phyloP scores from a whole-genome alignment of 1,139 yeast species.

The Wickerhamomyces sp. region DNA sequence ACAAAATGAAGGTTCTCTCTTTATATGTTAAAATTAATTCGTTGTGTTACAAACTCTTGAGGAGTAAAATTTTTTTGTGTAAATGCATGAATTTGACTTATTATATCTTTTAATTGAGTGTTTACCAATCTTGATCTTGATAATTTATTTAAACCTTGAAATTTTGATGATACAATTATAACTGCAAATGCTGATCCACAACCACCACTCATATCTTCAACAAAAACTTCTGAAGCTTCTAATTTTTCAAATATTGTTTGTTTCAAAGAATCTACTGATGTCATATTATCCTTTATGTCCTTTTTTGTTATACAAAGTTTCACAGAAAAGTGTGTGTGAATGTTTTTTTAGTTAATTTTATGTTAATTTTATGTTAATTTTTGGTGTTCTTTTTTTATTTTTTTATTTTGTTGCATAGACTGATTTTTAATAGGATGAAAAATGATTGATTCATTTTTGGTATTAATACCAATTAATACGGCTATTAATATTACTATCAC shows the following conservation, averaged over 20 bases:
- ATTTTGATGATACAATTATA: conserved; percentile 72
- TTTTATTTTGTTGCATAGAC: too few relatives aligned
- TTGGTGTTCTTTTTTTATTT: too few relatives aligned
- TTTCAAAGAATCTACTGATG: conserved; percentile 34
- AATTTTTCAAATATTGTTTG: conserved; percentile 45
- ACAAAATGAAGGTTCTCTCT: too few relatives aligned
- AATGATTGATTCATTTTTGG: too few relatives aligned
- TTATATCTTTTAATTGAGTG: conserved; percentile 71
- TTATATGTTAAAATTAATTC: conserved; percentile 20
- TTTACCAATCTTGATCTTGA: conserved; percentile 87
- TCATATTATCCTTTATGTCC: too few relatives aligned
- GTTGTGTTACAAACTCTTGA: conserved; percentile 52
- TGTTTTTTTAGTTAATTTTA: too few relatives aligned
- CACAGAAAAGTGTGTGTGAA: too few relatives aligned
- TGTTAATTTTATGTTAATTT: too few relatives aligned
- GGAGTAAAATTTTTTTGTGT: conserved; percentile 82
- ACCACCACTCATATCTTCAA: conserved; percentile 65
- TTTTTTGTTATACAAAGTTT: too few relatives aligned
- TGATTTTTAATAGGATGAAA: too few relatives aligned
- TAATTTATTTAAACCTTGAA: conserved; percentile 78
- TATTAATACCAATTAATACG: too few relatives aligned
- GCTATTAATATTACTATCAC: too few relatives aligned
- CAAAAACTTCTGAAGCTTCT: conserved; percentile 51
- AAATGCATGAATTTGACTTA: conserved; percentile 86
- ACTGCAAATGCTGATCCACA: conserved; percentile 86